A percentile compares a stretch with the other conserved stretches of the same genome.
Conservation (phyloP, 2,329 filamentous ascomycete species). For the Penicillium sp. region DNA sequence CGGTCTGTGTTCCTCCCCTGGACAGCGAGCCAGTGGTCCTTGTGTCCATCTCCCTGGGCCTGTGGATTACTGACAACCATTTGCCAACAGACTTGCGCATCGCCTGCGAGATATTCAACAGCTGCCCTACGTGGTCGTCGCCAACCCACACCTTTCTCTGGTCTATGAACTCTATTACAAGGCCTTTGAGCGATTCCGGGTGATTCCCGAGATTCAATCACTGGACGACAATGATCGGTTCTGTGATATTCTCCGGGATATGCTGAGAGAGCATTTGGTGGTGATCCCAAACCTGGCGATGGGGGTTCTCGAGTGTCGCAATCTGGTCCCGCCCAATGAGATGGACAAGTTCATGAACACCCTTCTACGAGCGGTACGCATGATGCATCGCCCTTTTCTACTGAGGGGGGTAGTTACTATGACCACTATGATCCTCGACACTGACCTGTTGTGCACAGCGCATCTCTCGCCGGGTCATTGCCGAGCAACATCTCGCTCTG, state of each 20-base stretch:
- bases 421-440: slow-evolving; percentile 5
- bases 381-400: neutral
- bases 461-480: slow-evolving; percentile 92
- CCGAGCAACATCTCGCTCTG: slow-evolving; percentile 90
- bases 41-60: neutral
- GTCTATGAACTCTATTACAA: slow-evolving; percentile 96
- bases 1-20: slow-evolving; percentile 45
- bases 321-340: slow-evolving; percentile 70
- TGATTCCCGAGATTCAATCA: slow-evolving; percentile 73
- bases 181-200: slow-evolving; percentile 88
- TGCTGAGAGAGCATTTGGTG: slow-evolving; percentile 77
- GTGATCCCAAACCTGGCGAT: slow-evolving; percentile 93
- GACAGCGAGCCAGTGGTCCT: too few relatives aligned
- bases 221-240: slow-evolving; percentile 85
- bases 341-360: slow-evolving; percentile 96
- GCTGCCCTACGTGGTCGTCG: slow-evolving; percentile 89
- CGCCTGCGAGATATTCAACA: slow-evolving; percentile 96
- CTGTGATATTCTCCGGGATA: slow-evolving; percentile 72
- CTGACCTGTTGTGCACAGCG: slow-evolving; percentile 48
- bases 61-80: neutral
- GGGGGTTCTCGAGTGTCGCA: slow-evolving; percentile 85
- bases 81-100: slow-evolving; percentile 65
- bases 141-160: slow-evolving; percentile 87
- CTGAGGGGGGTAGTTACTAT: neutral
- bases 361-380: slow-evolving; percentile 74